A percentile compares a stretch with the other conserved stretches of the same genome.
These are phyloP conservation scores for Fermentozyma sake DNA, from an alignment of 1,139 yeast species.

Conservation along the genomic window DNA sequence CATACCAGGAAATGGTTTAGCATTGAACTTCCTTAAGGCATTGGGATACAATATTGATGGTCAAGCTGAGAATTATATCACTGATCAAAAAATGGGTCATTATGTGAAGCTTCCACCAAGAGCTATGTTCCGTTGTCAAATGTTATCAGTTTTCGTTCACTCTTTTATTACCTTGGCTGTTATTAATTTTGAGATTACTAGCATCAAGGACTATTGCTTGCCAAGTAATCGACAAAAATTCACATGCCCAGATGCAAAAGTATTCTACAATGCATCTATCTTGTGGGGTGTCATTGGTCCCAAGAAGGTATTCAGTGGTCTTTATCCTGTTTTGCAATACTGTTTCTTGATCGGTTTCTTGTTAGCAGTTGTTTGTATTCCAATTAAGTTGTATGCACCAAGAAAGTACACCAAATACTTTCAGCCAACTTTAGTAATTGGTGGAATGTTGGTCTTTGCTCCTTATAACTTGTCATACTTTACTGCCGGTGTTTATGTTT, in stretches of 20 bases:
- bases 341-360: conserved; percentile 30
- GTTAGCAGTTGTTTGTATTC: conserved; percentile 27
- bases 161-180: conserved; percentile 22
- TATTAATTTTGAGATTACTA: conserved; percentile 26
- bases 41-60: conserved; percentile 24
- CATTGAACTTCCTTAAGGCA: conserved; percentile 18
- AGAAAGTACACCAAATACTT: conserved; percentile 8
- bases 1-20: conserved; percentile 18
- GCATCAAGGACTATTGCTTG: conserved; percentile 23
- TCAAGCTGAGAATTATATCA: conserved; percentile 33
- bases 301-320: conserved; percentile 26
- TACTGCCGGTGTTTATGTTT: conserved; percentile 13
- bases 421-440: conserved; percentile 16
- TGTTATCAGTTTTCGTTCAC: conserved; percentile 24
- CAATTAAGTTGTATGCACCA: conserved; percentile 20
- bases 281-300: conserved; percentile 38
- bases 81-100: conserved; percentile 35
- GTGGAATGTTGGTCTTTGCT: conserved; percentile 14
- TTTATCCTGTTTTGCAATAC: conserved; percentile 31
- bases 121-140: conserved; percentile 31
- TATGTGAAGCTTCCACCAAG: conserved; percentile 32
- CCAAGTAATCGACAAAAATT: conserved; percentile 24
- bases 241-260: conserved; percentile 30
- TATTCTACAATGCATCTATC: conserved; percentile 29
- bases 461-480: conserved; percentile 15